Percentiles rank a stretch among this genome's conserved stretches.
phyloP scores from a whole-genome alignment of 2,329 filamentous ascomycete species.

The Geosmithia putterillii region DNA sequence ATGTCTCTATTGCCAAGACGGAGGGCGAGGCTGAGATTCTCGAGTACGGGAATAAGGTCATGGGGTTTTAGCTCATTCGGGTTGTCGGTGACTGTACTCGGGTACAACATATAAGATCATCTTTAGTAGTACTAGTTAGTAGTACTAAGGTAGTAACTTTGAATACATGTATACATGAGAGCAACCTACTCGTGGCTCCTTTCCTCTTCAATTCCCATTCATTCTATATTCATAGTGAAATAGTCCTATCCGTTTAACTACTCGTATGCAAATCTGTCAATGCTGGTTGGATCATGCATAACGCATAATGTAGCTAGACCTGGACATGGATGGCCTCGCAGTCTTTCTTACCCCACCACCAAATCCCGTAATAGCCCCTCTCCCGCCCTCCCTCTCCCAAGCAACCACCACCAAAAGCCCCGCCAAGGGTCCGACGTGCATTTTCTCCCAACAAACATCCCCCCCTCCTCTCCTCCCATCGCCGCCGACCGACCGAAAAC shows the following conservation, averaged over 20 bases:
- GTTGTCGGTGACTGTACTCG: no score
- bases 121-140: no score
- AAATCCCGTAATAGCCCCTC: background rate
- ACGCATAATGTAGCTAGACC: background rate
- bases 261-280: no score
- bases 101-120: no score
- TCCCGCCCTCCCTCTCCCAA: background rate
- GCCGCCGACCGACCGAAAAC: background rate
- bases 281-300: no score
- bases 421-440: background rate
- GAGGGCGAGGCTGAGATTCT: slow-evolving; percentile 21
- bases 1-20: slow-evolving; percentile 19
- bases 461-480: background rate
- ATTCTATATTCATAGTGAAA: no score
- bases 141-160: no score
- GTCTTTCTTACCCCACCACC: background rate
- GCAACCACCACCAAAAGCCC: background rate
- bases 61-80: slow-evolving; percentile 1
- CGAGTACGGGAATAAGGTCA: slow-evolving; percentile 6
- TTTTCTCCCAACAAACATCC: background rate
- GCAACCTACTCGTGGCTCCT: no score
- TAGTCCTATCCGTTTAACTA: no score
- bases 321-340: no score
- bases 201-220: no score
- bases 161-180: no score